A percentile compares a stretch with the other conserved stretches of the same genome.
phyloP scores from a whole-genome alignment of 106 monocot species.

The Dioscorea zingiberensis region DNA sequence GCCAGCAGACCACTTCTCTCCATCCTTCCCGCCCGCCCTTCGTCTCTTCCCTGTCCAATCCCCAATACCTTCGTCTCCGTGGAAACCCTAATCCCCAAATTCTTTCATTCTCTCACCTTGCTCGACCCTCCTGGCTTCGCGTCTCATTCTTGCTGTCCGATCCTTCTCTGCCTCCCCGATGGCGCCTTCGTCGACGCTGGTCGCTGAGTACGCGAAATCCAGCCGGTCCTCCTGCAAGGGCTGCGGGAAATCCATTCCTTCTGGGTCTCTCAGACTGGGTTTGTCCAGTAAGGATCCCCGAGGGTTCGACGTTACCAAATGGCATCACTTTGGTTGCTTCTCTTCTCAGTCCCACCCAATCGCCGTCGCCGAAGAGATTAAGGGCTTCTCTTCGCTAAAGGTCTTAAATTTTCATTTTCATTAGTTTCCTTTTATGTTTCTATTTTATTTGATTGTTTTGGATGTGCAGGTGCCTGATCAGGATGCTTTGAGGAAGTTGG shows the following conservation, averaged over 20 bases:
- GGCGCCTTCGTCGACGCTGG: slow-evolving; percentile 21
- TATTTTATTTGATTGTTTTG: slow-evolving; percentile 5
- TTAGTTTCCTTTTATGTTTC: not conserved
- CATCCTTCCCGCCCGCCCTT: too few species aligned
- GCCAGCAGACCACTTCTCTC: too few species aligned
- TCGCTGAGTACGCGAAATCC: slow-evolving; percentile 82
- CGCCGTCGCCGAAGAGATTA: slow-evolving; percentile 33
- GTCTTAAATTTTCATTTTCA: slow-evolving; percentile 17
- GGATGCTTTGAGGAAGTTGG: slow-evolving; percentile 50
- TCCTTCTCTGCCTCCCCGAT: slow-evolving; percentile 1
- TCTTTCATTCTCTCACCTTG: too few species aligned
- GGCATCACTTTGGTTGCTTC: slow-evolving; percentile 73
- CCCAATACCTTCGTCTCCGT: not conserved
- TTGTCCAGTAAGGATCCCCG: slow-evolving; percentile 38
- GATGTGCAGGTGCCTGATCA: slow-evolving; percentile 47
- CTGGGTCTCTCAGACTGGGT: slow-evolving; percentile 49
- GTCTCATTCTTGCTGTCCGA: not conserved
- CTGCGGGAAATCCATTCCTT: slow-evolving; percentile 50
- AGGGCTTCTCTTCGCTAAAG: slow-evolving; percentile 59
- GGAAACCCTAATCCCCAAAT: too few species aligned
- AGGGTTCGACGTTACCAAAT: slow-evolving; percentile 60
- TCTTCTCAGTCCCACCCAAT: slow-evolving; percentile 13
- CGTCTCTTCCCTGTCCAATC: not conserved
- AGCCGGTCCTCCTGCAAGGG: slow-evolving; percentile 71
- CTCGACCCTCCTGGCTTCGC: too few species aligned